phyloP scores from a whole-genome alignment of 257 asterid species.

The Lantana camara region DNA sequence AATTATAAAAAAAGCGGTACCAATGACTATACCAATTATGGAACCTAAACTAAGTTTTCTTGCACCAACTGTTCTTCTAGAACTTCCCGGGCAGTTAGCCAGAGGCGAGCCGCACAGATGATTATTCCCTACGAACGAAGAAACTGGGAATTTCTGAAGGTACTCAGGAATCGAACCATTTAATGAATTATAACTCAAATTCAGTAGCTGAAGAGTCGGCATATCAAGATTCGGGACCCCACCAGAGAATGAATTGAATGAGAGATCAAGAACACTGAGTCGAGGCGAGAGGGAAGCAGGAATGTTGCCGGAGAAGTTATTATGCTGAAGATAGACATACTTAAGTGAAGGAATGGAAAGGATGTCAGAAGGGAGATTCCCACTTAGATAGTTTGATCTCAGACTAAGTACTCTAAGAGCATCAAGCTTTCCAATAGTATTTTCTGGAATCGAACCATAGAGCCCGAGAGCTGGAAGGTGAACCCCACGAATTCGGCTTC shows the following conservation, averaged over 20 bases:
- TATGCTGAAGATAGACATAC: constrained; percentile 64
- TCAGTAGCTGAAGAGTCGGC: constrained; percentile 52
- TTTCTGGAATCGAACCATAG: constrained; percentile 64
- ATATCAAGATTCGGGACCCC: constrained; percentile 51
- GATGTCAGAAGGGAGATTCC: constrained; percentile 66
- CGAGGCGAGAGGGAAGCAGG: constrained; percentile 54
- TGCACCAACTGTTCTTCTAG: constrained; percentile 16
- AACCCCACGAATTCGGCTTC: constrained; percentile 59
- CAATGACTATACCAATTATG: constrained; percentile 53
- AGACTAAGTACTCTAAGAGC: constrained; percentile 77
- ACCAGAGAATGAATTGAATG: constrained; percentile 71
- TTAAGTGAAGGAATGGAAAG: constrained; percentile 65
- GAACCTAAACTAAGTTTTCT: constrained; percentile 43
- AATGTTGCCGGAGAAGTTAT: constrained; percentile 74
- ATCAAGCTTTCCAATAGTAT: constrained; percentile 60
- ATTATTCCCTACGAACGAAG: constrained; percentile 73
- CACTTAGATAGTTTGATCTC: constrained; percentile 65
- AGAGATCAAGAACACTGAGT: constrained; percentile 65
- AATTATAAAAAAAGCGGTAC: constrained; percentile 42
- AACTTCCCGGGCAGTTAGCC: constrained; percentile 38
- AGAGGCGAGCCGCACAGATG: constrained; percentile 70
- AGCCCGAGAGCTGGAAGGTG: constrained; percentile 87
- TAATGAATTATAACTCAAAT: constrained; percentile 64
- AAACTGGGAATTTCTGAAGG: constrained; percentile 61
- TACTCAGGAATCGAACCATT: constrained; percentile 67